Evolutionary conservation across 495 filamentous ascomycete species (phyloP).

Genomic region (Xylaria sp.): DNA sequence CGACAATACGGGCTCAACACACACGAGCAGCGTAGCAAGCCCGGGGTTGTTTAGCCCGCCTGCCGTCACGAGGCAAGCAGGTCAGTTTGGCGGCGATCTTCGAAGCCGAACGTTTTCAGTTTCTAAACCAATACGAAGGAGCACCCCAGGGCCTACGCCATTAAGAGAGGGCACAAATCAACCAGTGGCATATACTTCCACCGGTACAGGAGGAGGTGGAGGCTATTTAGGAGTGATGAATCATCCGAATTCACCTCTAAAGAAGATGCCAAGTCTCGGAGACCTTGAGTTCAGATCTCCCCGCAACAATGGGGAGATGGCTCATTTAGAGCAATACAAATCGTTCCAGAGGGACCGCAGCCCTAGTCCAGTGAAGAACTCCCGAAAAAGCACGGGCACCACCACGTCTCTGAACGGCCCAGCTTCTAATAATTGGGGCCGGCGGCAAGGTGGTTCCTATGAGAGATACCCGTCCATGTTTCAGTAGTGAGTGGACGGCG

Average conservation of each 20-base stretch:
- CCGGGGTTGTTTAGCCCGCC: constrained; percentile 44
- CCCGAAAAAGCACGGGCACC: constrained; percentile 38
- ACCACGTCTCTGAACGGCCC: constrained; percentile 28
- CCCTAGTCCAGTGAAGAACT: constrained; percentile 35
- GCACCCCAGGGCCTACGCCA: constrained; percentile 34
- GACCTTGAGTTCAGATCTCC: constrained; percentile 54
- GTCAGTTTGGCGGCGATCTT: constrained; percentile 31
- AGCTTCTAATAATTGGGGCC: constrained; percentile 27
- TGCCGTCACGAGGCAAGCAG: constrained; percentile 31
- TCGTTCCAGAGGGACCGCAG: constrained; percentile 36
- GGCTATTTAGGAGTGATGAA: constrained; percentile 82
- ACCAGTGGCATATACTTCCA: constrained; percentile 30
- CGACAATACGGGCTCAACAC: constrained; percentile 50
- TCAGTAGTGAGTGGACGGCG: constrained; percentile 9
- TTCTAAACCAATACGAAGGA: constrained; percentile 32
- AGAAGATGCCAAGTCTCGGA: constrained; percentile 63
- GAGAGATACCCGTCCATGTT: constrained; percentile 35
- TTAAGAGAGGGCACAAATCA: constrained; percentile 29
- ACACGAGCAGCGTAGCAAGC: constrained; percentile 31
- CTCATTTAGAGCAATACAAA: constrained; percentile 53
- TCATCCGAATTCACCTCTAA: constrained; percentile 81
- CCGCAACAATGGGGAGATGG: constrained; percentile 61
- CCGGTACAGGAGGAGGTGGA: constrained; percentile 50
- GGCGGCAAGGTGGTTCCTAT: constrained; percentile 31
- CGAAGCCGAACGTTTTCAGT: constrained; percentile 29